Conservation (phyloP, 768 basidiomycete genomes). For the Panaeolus cyanescens region DNA sequence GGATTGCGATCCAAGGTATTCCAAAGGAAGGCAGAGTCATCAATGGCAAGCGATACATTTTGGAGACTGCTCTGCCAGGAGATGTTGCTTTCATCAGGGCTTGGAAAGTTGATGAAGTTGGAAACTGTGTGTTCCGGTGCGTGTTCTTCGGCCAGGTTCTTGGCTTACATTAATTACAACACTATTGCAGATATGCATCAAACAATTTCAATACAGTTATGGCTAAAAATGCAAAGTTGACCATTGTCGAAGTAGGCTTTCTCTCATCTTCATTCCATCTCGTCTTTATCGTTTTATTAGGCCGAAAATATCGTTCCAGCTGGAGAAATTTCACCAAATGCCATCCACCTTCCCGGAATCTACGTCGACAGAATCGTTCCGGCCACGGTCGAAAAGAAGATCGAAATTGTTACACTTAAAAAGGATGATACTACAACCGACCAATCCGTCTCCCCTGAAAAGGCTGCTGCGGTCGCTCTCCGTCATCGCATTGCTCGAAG, state of each 20-base stretch:
- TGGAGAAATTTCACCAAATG: slow-evolving; percentile 78
- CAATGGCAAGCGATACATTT: slow-evolving; percentile 75
- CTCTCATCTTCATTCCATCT: not conserved
- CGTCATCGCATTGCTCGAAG: slow-evolving; percentile 81
- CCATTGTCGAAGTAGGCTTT: slow-evolving; percentile 79
- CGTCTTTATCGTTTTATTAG: slow-evolving; percentile 32
- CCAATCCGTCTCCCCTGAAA: slow-evolving; percentile 42
- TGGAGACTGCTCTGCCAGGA: slow-evolving; percentile 79
- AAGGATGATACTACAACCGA: slow-evolving; percentile 31
- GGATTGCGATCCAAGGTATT: slow-evolving; percentile 72
- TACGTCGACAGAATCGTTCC: slow-evolving; percentile 89
- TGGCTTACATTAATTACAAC: not conserved
- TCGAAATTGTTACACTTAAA: slow-evolving; percentile 78
- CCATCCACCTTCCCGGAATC: slow-evolving; percentile 81
- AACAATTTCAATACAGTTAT: slow-evolving; percentile 88
- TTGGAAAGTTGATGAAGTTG: slow-evolving; percentile 91
- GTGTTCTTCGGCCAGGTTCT: slow-evolving; percentile 11
- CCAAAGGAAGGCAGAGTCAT: slow-evolving; percentile 78
- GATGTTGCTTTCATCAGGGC: slow-evolving; percentile 87
- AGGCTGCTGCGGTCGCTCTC: slow-evolving; percentile 52
- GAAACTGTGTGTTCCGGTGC: slow-evolving; percentile 89
- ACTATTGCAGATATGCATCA: slow-evolving; percentile 64
- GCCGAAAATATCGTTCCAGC: slow-evolving; percentile 89
- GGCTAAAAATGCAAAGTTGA: slow-evolving; percentile 88
- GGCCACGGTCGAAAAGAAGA: slow-evolving; percentile 73